Evolutionary conservation across 768 basidiomycete genomes (phyloP), one percentile per base, ranked within the genome.

Genomic region (Pleurotus sapidus): DNA sequence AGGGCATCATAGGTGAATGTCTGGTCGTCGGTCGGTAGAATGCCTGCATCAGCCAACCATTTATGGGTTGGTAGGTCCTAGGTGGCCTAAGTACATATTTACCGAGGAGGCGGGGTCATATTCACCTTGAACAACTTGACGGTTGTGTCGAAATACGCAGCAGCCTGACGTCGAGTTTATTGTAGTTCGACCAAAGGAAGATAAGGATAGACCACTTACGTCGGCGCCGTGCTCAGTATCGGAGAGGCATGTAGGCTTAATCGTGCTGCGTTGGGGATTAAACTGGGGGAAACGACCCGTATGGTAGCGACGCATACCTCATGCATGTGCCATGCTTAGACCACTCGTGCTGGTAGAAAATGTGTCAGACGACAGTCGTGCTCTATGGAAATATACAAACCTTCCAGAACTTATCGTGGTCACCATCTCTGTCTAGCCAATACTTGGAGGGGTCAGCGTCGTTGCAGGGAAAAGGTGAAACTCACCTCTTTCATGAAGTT

Each of bases 11-110:
- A 76, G 0, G 82, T 82, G 67, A 84, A 84, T 0, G 88, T 89
- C 61, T 71, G 66, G 59, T 69, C 74, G 2, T 74, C 70, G n/a
- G 79, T 80, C 11, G 93, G 93, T 3, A 80, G 82, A 62, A 94
- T 93, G 23, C 90, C 90, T n/a, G 79, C 85, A 18, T 79, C 72
- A 12, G 75, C 71, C 40, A 94, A 84, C 83, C 83, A 91, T 14
- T 80, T 75, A 68, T 84, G 91, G 2, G 92, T 92, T 0, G 90
- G 88, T 23, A 93, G 81, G 7, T 78, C 77, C 82, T 76, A 40
- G 7, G 9, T 15, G n/a, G n/a, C 12, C 6, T 18, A 25, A 49
- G 48, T 15, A n/a, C 15, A n/a, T 11, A 1, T 30, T 12, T 15
- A n/a, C 11, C 11, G 27, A 17, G 25, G 9, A n/a, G n/a, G 15